phyloP scores from a whole-genome alignment of 2,329 filamentous ascomycete genomes.

The Talaromyces rugulosus region DNA sequence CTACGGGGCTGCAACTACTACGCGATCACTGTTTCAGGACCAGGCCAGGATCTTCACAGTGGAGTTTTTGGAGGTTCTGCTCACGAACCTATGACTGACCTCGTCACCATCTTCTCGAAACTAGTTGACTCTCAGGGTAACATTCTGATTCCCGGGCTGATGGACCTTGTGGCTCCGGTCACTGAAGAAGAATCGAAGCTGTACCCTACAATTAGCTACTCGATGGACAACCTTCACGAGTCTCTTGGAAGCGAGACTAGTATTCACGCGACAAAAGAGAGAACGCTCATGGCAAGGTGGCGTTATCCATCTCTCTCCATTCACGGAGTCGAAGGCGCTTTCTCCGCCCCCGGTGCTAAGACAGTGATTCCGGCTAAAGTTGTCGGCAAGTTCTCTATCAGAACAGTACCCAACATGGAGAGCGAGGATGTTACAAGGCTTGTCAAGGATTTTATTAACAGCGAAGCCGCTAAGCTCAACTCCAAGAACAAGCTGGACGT shows the following conservation, averaged over 20 bases:
- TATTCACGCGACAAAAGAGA: constrained; percentile 84
- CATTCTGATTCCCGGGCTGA: constrained; percentile 90
- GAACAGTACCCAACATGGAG: constrained; percentile 97
- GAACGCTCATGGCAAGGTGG: constrained; percentile 94
- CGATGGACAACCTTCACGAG: constrained; percentile 92
- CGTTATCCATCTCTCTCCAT: constrained; percentile 89
- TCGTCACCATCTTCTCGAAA: constrained; percentile 74
- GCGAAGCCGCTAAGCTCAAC: constrained; percentile 77
- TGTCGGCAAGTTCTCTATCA: constrained; percentile 95
- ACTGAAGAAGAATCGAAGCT: constrained; percentile 80
- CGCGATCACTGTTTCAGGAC: constrained; percentile 82
- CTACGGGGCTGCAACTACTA: constrained; percentile 98
- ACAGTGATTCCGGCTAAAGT: constrained; percentile 99
- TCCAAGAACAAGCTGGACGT: constrained; percentile 90
- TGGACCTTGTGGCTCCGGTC: constrained; percentile 85
- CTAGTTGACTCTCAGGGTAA: constrained; percentile 88
- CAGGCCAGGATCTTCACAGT: constrained; percentile 89
- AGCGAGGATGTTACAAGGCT: constrained; percentile 80
- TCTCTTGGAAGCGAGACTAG: constrained; percentile 84
- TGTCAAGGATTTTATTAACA: constrained; percentile 78
- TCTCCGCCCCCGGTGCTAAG: constrained; percentile 89
- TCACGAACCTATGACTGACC: constrained; percentile 97
- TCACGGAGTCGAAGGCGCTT: constrained; percentile 92
- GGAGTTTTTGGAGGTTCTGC: constrained; percentile 95
- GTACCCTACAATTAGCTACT: constrained; percentile 89